Conservation (phyloP, 2,329 filamentous ascomycete genomes). For the Tolypocladium paradoxum region DNA sequence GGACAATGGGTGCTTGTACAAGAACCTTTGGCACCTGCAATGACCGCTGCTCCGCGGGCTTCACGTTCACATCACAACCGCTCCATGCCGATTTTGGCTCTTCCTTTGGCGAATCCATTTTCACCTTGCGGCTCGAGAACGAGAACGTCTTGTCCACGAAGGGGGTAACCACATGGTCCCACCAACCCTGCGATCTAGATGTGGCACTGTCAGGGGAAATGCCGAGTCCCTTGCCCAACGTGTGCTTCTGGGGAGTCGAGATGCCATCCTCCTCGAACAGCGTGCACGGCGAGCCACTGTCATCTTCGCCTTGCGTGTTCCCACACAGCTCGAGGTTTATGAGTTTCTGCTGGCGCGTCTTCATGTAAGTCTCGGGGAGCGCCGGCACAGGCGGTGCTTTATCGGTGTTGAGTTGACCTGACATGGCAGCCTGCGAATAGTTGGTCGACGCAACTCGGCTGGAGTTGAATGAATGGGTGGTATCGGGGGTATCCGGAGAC, state of each 20-base stretch:
- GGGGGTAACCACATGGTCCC: constrained; percentile 65
- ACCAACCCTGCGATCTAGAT: constrained; percentile 59
- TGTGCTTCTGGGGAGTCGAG: constrained; percentile 25
- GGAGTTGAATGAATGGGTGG: constrained; percentile 27
- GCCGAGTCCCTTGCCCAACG: constrained; percentile 24
- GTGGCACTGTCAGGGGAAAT: constrained; percentile 38
- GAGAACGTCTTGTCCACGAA: constrained; percentile 41
- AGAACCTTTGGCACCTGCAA: constrained; percentile 7
- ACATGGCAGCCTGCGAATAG: constrained; percentile 45
- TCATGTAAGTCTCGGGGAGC: constrained; percentile 36
- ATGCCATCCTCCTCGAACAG: constrained; percentile 60
- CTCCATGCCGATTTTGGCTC: constrained; percentile 28
- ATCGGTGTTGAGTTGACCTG: constrained; percentile 14
- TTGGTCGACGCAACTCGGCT: constrained; percentile 44
- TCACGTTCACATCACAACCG: constrained; percentile 6
- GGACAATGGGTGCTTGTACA: constrained; percentile 23
- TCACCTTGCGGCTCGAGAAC: constrained; percentile 28
- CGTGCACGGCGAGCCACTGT: constrained; percentile 48
- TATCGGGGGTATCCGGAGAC: constrained; percentile 51
- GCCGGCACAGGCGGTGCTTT: constrained; percentile 49
- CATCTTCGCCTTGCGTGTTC: constrained; percentile 32
- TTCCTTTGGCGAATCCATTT: constrained; percentile 18
- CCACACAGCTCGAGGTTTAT: constrained; percentile 24
- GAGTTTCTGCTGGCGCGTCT: constrained; percentile 18
- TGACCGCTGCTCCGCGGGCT: constrained; percentile 8